phyloP scores from a whole-genome alignment of 1,284 basidiomycete genomes.

The Ceratobasidium sp. region DNA sequence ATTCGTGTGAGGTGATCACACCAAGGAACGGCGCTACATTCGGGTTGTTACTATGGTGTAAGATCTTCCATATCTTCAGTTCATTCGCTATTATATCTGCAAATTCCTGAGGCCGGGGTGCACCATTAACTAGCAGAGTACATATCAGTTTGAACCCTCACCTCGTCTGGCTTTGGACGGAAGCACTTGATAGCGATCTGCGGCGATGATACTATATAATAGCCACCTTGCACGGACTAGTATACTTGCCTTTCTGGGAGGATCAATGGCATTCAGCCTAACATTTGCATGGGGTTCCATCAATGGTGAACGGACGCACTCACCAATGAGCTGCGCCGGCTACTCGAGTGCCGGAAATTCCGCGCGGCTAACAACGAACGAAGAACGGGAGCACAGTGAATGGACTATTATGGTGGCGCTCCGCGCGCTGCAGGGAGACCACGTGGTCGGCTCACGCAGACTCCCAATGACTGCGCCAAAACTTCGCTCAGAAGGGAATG shows the following conservation, averaged over 20 bases:
- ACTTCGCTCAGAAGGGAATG: no score
- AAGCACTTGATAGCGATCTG: constrained; percentile 5
- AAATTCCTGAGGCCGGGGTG: neutral
- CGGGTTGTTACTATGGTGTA: neutral
- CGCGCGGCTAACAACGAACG: no score
- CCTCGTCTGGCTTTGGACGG: neutral
- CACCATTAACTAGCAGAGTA: neutral
- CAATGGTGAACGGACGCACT: no score
- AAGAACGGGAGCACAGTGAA: no score
- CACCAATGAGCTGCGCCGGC: no score
- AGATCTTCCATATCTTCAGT: constrained; percentile 11
- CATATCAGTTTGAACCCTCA: neutral
- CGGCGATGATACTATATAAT: neutral
- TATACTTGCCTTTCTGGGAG: neutral
- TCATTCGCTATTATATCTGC: neutral
- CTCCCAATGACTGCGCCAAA: no score
- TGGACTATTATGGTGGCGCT: no score
- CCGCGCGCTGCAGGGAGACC: no score
- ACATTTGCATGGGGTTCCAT: no score
- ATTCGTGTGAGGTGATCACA: neutral
- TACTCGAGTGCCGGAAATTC: no score
- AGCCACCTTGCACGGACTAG: neutral
- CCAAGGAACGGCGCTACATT: constrained; percentile 10
- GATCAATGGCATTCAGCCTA: neutral
- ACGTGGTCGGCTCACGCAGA: no score